Evolutionary conservation across 2,329 filamentous ascomycete genomes (phyloP).

Genomic region (Colletotrichum abscissum): DNA sequence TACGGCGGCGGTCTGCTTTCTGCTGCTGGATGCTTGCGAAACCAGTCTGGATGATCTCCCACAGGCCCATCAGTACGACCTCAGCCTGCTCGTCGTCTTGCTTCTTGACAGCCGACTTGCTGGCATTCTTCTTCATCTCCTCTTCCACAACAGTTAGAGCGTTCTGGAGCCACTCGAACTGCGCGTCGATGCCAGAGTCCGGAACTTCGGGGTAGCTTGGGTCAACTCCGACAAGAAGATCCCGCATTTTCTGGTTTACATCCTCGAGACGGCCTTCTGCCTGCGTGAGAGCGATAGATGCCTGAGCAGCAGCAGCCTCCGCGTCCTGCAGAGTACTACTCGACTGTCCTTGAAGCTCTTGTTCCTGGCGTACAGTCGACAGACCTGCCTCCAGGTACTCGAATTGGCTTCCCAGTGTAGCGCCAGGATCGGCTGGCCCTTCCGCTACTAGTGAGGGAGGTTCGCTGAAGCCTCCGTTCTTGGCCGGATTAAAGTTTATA

Average conservation of each 20-base stretch:
- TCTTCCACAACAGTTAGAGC: slow-evolving; percentile 63
- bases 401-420: slow-evolving; percentile 66
- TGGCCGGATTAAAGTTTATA: slow-evolving; percentile 69
- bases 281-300: slow-evolving; percentile 47
- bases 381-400: slow-evolving; percentile 78
- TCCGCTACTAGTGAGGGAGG: slow-evolving; percentile 46
- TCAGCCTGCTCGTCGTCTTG: slow-evolving; percentile 67
- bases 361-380: slow-evolving; percentile 68
- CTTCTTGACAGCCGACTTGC: slow-evolving; percentile 43
- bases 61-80: slow-evolving; percentile 62
- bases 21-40: slow-evolving; percentile 66
- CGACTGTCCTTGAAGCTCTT: slow-evolving; percentile 54
- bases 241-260: slow-evolving; percentile 73
- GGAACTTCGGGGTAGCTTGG: slow-evolving; percentile 68
- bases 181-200: slow-evolving; percentile 70
- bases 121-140: slow-evolving; percentile 51
- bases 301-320: slow-evolving; percentile 39
- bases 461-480: slow-evolving; percentile 57
- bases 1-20: slow-evolving; percentile 63
- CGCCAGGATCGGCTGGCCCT: slow-evolving; percentile 3
- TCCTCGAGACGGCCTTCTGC: slow-evolving; percentile 67
- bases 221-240: slow-evolving; percentile 62
- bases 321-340: slow-evolving; percentile 38
- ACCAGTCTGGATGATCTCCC: slow-evolving; percentile 67
- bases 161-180: slow-evolving; percentile 75